These are phyloP conservation scores for Roridomyces roridus DNA, from an alignment of 768 basidiomycete species.

Conservation along the genomic window DNA sequence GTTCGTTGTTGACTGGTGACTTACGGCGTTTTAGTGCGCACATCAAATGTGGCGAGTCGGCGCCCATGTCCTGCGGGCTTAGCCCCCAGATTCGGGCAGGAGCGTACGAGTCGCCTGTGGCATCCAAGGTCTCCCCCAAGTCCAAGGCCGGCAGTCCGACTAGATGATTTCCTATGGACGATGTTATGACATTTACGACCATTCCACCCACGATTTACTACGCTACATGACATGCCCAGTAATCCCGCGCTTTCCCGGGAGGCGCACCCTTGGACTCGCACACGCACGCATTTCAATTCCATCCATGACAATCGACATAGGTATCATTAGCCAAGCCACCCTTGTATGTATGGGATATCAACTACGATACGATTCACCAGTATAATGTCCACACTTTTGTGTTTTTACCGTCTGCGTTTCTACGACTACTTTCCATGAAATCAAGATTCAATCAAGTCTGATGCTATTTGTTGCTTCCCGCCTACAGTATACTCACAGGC, in stretches of 20 bases:
- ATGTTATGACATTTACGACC: slow-evolving; percentile 11
- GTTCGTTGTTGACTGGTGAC: slow-evolving; percentile 11
- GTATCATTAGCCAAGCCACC: slow-evolving; percentile 21
- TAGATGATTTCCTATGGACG: slow-evolving; percentile 18
- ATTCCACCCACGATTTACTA: slow-evolving; percentile 20
- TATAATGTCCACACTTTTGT: slow-evolving; percentile 10
- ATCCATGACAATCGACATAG: slow-evolving; percentile 16
- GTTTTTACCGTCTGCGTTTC: no score
- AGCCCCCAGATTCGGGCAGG: slow-evolving; percentile 42
- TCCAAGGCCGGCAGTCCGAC: slow-evolving; percentile 32
- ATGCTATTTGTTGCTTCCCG: no score
- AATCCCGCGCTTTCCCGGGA: slow-evolving; percentile 9
- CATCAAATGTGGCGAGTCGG: slow-evolving; percentile 84
- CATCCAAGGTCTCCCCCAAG: slow-evolving; percentile 34
- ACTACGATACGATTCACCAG: slow-evolving; percentile 18
- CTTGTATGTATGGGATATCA: slow-evolving; percentile 17
- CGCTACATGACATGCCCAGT: slow-evolving; percentile 6
- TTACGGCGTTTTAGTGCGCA: slow-evolving; percentile 63
- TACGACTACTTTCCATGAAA: no score
- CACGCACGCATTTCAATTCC: slow-evolving; percentile 10
- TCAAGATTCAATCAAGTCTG: no score
- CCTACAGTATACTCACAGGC: no score
- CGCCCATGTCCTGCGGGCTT: slow-evolving; percentile 81
- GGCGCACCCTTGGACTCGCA: slow-evolving; percentile 11
- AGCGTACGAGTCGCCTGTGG: slow-evolving; percentile 32